These are phyloP conservation scores for Podaxis sp. DNA, from an alignment of 768 basidiomycete species.

Conservation along the genomic window DNA sequence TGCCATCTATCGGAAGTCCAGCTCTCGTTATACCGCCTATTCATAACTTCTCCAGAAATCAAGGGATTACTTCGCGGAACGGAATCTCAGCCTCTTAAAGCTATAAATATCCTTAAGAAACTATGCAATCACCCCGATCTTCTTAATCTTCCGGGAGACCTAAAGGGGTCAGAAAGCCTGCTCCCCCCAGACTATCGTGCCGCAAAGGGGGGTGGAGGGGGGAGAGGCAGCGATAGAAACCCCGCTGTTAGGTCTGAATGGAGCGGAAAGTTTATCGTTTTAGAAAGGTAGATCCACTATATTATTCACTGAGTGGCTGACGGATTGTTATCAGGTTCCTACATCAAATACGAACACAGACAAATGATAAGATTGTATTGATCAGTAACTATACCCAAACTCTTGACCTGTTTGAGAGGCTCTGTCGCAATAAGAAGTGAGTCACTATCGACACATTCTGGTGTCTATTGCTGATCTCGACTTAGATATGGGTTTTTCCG, in stretches of 20 bases:
- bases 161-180: slow-evolving; percentile 74
- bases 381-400: slow-evolving; percentile 98
- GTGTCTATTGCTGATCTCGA: not conserved
- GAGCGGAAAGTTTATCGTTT: slow-evolving; percentile 88
- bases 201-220: slow-evolving; percentile 31
- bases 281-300: slow-evolving; percentile 65
- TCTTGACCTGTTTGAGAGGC: slow-evolving; percentile 86
- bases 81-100: slow-evolving; percentile 92
- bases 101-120: slow-evolving; percentile 92
- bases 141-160: slow-evolving; percentile 78
- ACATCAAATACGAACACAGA: slow-evolving; percentile 74
- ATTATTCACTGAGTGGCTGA: not conserved
- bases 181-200: slow-evolving; percentile 53
- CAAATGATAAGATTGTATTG: slow-evolving; percentile 91
- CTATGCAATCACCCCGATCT: slow-evolving; percentile 94
- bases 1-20: slow-evolving; percentile 84
- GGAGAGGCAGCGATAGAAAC: slow-evolving; percentile 37
- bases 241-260: slow-evolving; percentile 70
- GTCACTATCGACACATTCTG: slow-evolving; percentile 14
- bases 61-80: slow-evolving; percentile 82
- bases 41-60: slow-evolving; percentile 91
- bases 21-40: slow-evolving; percentile 78
- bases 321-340: slow-evolving; percentile 57
- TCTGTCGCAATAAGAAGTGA: slow-evolving; percentile 82
- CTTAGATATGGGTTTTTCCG: slow-evolving; percentile 84